A percentile compares a stretch with the other conserved stretches of the same genome.
phyloP scores from a whole-genome alignment of 2,329 filamentous ascomycete species.

The Talaromyces sp. region DNA sequence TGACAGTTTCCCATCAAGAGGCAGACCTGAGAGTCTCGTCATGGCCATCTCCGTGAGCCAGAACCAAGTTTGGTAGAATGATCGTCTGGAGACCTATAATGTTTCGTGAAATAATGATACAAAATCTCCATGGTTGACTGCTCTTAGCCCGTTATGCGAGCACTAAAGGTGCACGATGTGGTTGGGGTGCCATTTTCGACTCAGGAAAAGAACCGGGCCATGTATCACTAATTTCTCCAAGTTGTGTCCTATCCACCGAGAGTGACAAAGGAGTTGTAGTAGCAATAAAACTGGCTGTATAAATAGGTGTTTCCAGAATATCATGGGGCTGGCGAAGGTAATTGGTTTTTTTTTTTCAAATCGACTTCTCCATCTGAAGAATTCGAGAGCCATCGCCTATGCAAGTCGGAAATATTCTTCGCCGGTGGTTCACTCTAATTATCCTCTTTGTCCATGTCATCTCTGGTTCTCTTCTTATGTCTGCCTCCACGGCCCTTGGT shows the following conservation, averaged over 20 bases:
- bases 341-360: not conserved
- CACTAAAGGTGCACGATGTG: not conserved
- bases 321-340: not conserved
- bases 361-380: not conserved
- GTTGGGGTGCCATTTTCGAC: not conserved
- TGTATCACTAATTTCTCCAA: not conserved
- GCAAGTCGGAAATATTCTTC: not conserved
- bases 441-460: slow-evolving; percentile 73
- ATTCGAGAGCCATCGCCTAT: not conserved
- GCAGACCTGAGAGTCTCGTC: not conserved
- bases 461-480: slow-evolving; percentile 50
- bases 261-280: not conserved
- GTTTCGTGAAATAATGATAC: not conserved
- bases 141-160: not conserved
- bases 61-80: not conserved
- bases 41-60: not conserved
- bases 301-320: not conserved
- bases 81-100: not conserved
- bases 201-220: not conserved
- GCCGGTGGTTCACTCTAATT: slow-evolving; percentile 43
- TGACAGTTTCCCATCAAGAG: not conserved
- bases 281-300: not conserved
- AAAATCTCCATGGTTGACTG: not conserved
- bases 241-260: not conserved
- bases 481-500: slow-evolving; percentile 50